Percentiles rank a stretch among this genome's conserved stretches.
Conservation (phyloP, 2,329 filamentous ascomycete genomes). For the Xylaria sp. region DNA sequence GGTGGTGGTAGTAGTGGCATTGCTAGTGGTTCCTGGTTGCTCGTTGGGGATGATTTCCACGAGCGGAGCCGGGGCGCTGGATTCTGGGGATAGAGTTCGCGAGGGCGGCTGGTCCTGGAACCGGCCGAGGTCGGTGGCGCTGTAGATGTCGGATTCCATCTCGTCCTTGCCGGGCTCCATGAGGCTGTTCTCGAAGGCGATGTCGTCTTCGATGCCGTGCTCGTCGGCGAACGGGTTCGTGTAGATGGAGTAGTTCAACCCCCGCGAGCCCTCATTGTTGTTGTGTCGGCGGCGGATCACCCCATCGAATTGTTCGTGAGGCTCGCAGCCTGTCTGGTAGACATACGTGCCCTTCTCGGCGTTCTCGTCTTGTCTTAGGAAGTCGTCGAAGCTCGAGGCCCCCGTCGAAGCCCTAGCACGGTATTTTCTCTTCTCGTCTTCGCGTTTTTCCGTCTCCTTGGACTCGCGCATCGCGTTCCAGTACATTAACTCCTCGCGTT, state of each 20-base stretch:
- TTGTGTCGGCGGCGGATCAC: conserved; percentile 61
- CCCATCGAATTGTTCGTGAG: conserved; percentile 54
- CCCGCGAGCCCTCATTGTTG: conserved; percentile 55
- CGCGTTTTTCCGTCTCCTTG: conserved; percentile 56
- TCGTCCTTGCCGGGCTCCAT: conserved; percentile 61
- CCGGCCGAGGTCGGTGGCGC: conserved; percentile 60
- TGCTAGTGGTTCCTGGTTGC: not conserved
- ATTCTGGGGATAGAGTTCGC: conserved; percentile 12
- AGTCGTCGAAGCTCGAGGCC: conserved; percentile 68
- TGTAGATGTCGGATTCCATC: conserved; percentile 65
- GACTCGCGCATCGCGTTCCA: conserved; percentile 69
- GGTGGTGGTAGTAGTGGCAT: not conserved
- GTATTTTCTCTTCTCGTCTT: conserved; percentile 37
- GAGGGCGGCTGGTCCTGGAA: conserved; percentile 4
- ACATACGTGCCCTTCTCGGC: conserved; percentile 67
- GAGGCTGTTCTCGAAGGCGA: conserved; percentile 54
- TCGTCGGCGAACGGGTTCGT: conserved; percentile 71
- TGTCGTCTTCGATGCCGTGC: conserved; percentile 63
- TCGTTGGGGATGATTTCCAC: conserved; percentile 47
- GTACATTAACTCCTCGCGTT: conserved; percentile 73
- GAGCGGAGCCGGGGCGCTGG: conserved; percentile 35
- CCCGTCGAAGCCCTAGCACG: conserved; percentile 45
- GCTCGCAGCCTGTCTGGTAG: conserved; percentile 66
- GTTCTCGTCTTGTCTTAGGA: conserved; percentile 62
- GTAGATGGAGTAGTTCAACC: conserved; percentile 60